Evolutionary conservation across 768 basidiomycete genomes (phyloP).

Genomic region (Tylopilus balloui): DNA sequence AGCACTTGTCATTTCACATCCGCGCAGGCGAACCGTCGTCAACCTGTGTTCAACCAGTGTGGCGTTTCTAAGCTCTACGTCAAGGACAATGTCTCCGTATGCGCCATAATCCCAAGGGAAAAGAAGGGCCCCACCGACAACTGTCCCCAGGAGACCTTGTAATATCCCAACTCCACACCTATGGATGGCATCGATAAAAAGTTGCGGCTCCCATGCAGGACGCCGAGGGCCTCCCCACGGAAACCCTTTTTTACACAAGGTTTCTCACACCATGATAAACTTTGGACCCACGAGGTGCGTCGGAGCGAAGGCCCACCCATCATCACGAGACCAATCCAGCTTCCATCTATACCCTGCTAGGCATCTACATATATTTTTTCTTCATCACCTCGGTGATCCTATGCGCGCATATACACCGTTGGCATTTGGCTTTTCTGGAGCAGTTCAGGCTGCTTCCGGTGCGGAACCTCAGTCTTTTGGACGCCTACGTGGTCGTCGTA

Average conservation of each 20-base stretch:
- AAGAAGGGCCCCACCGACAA: not conserved
- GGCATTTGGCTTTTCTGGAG: not conserved
- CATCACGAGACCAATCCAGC: slow-evolving; percentile 12
- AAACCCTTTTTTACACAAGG: slow-evolving; percentile 17
- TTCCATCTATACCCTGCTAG: not conserved
- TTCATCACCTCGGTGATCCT: slow-evolving; percentile 15
- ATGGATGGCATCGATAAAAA: not conserved
- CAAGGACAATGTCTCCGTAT: not conserved
- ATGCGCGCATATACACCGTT: slow-evolving; percentile 11
- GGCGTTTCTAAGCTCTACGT: not conserved
- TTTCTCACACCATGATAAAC: slow-evolving; percentile 12
- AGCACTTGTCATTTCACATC: not conserved
- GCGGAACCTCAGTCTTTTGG: too few relatives aligned
- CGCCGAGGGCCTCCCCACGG: not conserved
- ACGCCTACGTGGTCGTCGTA: not conserved
- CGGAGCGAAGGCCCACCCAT: slow-evolving; percentile 1
- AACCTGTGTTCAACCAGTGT: not conserved
- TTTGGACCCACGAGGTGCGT: slow-evolving; percentile 15
- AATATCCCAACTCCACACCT: slow-evolving; percentile 10
- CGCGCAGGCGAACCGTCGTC: not conserved
- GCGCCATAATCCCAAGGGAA: not conserved
- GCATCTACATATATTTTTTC: slow-evolving; percentile 2
- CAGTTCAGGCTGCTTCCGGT: not conserved
- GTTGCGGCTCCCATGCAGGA: slow-evolving; percentile 17
- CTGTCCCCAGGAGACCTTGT: not conserved